Evolutionary conservation across 1,284 basidiomycete genomes (phyloP), one percentile per base, ranked within the genome.

Genomic region (Termitomyces sp.): DNA sequence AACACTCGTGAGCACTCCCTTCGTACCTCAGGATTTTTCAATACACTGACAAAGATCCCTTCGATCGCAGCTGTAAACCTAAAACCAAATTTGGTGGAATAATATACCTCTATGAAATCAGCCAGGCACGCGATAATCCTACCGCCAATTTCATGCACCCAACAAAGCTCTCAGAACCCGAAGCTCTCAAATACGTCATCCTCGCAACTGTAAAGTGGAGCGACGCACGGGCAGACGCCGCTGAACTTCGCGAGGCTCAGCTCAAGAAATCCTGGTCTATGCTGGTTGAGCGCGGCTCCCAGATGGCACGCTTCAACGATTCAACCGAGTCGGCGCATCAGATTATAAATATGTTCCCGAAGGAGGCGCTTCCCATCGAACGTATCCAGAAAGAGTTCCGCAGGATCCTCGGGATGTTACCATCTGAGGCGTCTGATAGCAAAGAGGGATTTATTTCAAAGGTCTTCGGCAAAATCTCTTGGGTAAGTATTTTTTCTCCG

Each of bases 181-280:
- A 59, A 2, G 59, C 64, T 0, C 50, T 62, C 0, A 53, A 55
- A 41, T 57, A 61, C 19, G 62, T 70, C 9, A 60, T 67, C 13
- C 58, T 70, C 17, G 64, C 62, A 4, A 71, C 70, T 8, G 71
- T 70, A 1, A 72, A 69, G 62, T 73, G 72, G 72, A 63, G 64
- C 43, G 54, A 59, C 15, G 59, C 63, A 17, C 26, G 41, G 1
- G 30, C 19, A 5, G 47, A 55, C 3, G 45, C 55, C 10, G 65
- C 58, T 0, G 54, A 59, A 19, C 26, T 49, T 13, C 62, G 63
- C 33, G 66, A 68, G 52, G 54, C 31, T 2, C 62, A 70, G 28
- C 61, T 72, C 10, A 56, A 48, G 31, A 31, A 41, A 13, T 44
- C 30, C 19, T 60, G 58, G 58, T 26, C 48, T 21, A 43, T 50